Evolutionary conservation across 164 flowering plant species (phyloP).

Genomic region (Kalanchoe fedtschenkoi): DNA sequence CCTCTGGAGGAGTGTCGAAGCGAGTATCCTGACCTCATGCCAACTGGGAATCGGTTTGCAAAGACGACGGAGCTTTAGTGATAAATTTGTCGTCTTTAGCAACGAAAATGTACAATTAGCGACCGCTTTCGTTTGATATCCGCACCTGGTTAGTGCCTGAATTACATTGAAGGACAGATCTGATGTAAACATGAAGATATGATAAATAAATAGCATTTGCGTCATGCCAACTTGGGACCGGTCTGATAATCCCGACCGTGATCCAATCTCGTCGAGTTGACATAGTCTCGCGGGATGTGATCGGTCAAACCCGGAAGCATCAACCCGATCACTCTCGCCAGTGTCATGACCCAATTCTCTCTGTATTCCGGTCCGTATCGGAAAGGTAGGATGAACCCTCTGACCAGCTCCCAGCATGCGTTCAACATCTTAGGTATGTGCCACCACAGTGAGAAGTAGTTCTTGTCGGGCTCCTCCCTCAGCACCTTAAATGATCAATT

Average conservation of each 20-base stretch:
- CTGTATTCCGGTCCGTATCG: conserved; percentile 32
- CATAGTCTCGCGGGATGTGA: conserved; percentile 53
- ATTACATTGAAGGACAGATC: conserved; percentile 5
- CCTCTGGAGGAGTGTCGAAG: too few relatives aligned
- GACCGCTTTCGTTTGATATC: too few relatives aligned
- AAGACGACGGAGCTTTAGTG: too few relatives aligned
- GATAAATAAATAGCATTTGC: neutral
- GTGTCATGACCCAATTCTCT: conserved; percentile 38
- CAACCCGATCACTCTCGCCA: conserved; percentile 37
- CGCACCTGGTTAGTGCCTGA: too few relatives aligned
- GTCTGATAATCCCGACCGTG: conserved; percentile 1
- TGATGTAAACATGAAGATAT: neutral
- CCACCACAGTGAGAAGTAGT: conserved; percentile 45
- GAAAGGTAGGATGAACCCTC: conserved; percentile 38
- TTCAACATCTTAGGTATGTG: conserved; percentile 36
- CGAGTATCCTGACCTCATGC: too few relatives aligned
- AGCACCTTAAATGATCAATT: conserved; percentile 41
- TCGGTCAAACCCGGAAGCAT: conserved; percentile 51
- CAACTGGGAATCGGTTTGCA: too few relatives aligned
- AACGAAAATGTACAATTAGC: too few relatives aligned
- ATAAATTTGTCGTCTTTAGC: too few relatives aligned
- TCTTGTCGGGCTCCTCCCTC: conserved; percentile 61
- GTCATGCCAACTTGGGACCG: neutral
- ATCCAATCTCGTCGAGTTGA: conserved; percentile 39
- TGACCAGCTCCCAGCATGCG: conserved; percentile 55